Conservation (phyloP, 345 rosid genomes). For the Leavenworthia alabamica region DNA sequence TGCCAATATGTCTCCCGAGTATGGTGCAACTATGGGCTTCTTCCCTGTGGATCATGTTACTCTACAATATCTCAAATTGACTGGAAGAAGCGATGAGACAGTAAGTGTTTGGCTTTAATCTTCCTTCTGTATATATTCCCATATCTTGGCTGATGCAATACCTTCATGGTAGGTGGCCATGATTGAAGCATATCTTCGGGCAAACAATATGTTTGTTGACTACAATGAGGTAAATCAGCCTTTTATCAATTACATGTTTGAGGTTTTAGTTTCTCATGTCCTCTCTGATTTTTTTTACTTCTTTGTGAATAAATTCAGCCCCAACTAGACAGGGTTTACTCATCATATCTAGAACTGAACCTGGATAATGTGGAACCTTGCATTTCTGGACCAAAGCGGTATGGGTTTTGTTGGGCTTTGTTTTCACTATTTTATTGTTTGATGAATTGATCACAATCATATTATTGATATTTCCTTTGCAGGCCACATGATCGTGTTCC, state of each 20-base stretch:
- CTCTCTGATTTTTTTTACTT: background rate
- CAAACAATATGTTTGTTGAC: slow-evolving; percentile 94
- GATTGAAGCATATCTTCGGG: slow-evolving; percentile 94
- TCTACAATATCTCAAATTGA: slow-evolving; percentile 82
- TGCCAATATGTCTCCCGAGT: slow-evolving; percentile 99
- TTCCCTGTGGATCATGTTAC: slow-evolving; percentile 99
- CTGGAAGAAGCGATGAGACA: slow-evolving; percentile 96
- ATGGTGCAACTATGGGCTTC: slow-evolving; percentile 99
- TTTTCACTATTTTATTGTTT: background rate
- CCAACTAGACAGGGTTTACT: slow-evolving; percentile 37
- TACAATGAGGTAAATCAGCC: slow-evolving; percentile 59
- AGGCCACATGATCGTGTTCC: slow-evolving; percentile 98
- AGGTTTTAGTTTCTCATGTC: background rate
- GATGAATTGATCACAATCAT: background rate
- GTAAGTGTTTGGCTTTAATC: slow-evolving; percentile 41
- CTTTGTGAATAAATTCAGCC: slow-evolving; percentile 19
- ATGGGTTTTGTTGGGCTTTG: slow-evolving; percentile 14
- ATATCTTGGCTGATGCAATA: background rate
- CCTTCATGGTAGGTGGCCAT: slow-evolving; percentile 31
- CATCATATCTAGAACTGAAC: slow-evolving; percentile 73
- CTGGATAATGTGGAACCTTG: slow-evolving; percentile 87
- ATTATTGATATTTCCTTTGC: slow-evolving; percentile 18
- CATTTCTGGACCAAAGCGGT: slow-evolving; percentile 97
- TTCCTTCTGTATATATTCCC: background rate
- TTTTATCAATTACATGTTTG: background rate